Percentiles rank a stretch among this genome's conserved stretches.
These are phyloP conservation scores for Diaporthe citrichinensis DNA, from an alignment of 2,329 filamentous ascomycete species.

Conservation along the genomic window DNA sequence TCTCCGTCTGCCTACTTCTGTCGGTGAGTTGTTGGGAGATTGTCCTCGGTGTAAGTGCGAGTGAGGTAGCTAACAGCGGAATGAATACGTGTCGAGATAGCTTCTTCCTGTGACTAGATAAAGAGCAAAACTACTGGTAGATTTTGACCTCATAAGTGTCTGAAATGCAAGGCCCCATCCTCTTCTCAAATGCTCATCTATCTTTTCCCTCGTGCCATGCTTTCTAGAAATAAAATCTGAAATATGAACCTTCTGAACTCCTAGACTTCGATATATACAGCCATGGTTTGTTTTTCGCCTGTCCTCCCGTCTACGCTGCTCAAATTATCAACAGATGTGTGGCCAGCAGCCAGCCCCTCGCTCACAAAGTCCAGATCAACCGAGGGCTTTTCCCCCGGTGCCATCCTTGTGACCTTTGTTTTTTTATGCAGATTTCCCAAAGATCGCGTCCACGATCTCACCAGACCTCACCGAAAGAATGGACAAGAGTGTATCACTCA, in stretches of 20 bases:
- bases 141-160: not conserved
- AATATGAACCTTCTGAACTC: slow-evolving; percentile 33
- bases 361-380: not conserved
- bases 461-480: slow-evolving; percentile 82
- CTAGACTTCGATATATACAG: slow-evolving; percentile 25
- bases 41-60: not conserved
- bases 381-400: not conserved
- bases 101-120: not conserved
- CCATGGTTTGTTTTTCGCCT: slow-evolving; percentile 4
- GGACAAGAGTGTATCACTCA: slow-evolving; percentile 87
- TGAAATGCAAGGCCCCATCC: not conserved
- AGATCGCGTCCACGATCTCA: slow-evolving; percentile 84
- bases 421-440: slow-evolving; percentile 57
- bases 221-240: slow-evolving; percentile 4
- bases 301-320: slow-evolving; percentile 5
- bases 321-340: slow-evolving; percentile 29
- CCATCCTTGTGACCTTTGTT: not conserved
- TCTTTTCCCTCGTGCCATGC: slow-evolving; percentile 15
- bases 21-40: no score
- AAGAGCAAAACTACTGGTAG: not conserved
- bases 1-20: not conserved
- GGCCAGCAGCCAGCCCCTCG: not conserved
- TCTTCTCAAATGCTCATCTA: slow-evolving; percentile 14
- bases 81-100: not conserved
- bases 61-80: not conserved